These are phyloP conservation scores for Pyrus hybrid DNA, from an alignment of 331 rosid genomes.

Conservation along the genomic window DNA sequence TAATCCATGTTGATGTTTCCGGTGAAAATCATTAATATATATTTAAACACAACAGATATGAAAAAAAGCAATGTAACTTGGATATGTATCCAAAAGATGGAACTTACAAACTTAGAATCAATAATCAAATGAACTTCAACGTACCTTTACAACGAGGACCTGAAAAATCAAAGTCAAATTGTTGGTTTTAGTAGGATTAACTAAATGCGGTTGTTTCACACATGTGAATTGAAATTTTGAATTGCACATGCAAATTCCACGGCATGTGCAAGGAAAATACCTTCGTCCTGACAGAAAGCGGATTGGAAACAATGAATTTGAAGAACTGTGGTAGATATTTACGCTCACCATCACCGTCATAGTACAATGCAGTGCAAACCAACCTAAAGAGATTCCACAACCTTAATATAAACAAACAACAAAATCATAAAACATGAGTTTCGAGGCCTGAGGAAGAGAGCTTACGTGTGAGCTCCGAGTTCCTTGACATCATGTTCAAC, in stretches of 20 bases:
- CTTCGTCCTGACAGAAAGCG: conserved; percentile 95
- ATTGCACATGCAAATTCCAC: neutral
- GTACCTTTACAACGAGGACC: conserved; percentile 95
- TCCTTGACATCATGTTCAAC: conserved; percentile 97
- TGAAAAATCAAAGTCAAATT: conserved; percentile 37
- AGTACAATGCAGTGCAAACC: conserved; percentile 95
- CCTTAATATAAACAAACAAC: neutral
- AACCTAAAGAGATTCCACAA: conserved; percentile 27
- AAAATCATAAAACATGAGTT: neutral
- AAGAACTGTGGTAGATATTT: conserved; percentile 95
- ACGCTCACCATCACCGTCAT: conserved; percentile 87
- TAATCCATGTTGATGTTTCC: neutral
- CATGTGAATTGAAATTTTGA: neutral
- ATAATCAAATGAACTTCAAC: conserved; percentile 33
- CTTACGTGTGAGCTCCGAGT: conserved; percentile 96
- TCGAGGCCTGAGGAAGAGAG: neutral
- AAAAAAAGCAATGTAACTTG: neutral
- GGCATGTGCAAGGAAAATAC: conserved; percentile 20
- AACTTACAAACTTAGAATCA: conserved; percentile 28
- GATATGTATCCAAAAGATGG: neutral
- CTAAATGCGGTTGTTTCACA: neutral
- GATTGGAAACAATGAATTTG: conserved; percentile 91
- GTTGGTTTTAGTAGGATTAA: neutral
- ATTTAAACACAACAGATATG: neutral
- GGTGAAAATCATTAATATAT: neutral